Conservation (phyloP, 2,329 filamentous ascomycete genomes). For the Ophiostoma himal-ulmi region DNA sequence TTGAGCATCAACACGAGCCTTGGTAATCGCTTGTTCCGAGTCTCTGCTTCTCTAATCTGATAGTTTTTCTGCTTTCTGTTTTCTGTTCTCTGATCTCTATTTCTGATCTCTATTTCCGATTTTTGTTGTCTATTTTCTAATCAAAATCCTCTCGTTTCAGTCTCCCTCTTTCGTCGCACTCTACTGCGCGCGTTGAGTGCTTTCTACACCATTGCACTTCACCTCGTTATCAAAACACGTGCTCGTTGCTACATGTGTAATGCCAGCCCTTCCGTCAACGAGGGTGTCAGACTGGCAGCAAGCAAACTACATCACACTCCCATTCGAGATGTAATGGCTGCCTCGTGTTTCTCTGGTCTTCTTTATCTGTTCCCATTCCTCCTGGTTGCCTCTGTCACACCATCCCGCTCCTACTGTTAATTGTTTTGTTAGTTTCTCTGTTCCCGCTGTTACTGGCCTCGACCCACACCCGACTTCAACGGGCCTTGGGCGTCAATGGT, state of each 20-base stretch:
- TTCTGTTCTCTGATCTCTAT: too few relatives aligned
- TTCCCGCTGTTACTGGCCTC: neutral
- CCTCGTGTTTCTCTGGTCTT: neutral
- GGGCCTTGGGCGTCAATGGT: neutral
- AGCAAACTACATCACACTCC: neutral
- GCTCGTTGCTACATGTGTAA: neutral
- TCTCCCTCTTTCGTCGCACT: too few relatives aligned
- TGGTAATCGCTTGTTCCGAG: too few relatives aligned
- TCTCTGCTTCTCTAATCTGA: too few relatives aligned
- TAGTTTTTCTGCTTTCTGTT: too few relatives aligned
- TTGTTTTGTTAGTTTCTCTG: neutral
- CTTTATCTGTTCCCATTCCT: neutral
- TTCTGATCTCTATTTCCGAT: too few relatives aligned
- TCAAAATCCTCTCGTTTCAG: too few relatives aligned
- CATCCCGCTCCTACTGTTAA: neutral
- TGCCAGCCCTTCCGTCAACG: neutral
- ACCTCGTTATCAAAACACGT: neutral
- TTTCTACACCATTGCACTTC: too few relatives aligned
- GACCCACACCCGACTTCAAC: neutral
- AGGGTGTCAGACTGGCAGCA: slow-evolving; percentile 7
- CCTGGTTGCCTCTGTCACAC: neutral
- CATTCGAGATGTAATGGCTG: neutral
- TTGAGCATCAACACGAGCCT: too few relatives aligned
- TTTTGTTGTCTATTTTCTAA: too few relatives aligned
- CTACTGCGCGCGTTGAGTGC: too few relatives aligned